Percentiles rank a stretch among this genome's conserved stretches.
Conservation (phyloP, 805 yeast species). For the Hyphopichia homilentoma region DNA sequence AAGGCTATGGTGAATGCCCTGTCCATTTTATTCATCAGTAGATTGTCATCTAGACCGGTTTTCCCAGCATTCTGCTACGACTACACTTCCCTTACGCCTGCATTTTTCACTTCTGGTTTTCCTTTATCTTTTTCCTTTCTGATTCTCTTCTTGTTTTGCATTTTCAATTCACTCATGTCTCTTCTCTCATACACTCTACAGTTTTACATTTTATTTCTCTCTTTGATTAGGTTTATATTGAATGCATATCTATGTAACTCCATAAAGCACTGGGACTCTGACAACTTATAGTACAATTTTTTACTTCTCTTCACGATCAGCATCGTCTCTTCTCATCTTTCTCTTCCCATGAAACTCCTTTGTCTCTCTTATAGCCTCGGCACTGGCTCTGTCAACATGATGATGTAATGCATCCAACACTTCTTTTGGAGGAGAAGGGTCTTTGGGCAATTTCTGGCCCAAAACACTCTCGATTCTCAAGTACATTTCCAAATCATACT, state of each 20-base stretch:
- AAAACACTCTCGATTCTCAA: conserved; percentile 86
- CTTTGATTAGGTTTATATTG: too few species aligned
- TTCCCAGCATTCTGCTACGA: neutral
- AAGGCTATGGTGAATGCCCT: conserved; percentile 85
- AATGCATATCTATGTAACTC: neutral
- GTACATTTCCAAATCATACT: conserved; percentile 87
- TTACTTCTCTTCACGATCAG: conserved; percentile 30
- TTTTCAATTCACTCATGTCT: conserved; percentile 1
- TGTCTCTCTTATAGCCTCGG: conserved; percentile 81
- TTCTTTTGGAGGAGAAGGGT: conserved; percentile 70
- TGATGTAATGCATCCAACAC: conserved; percentile 75
- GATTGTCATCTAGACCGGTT: neutral
- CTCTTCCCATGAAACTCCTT: conserved; percentile 54
- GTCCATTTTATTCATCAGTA: conserved; percentile 53
- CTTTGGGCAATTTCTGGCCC: conserved; percentile 75
- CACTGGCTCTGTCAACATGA: conserved; percentile 86
- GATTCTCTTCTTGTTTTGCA: neutral
- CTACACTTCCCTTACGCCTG: neutral
- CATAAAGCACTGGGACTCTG: neutral
- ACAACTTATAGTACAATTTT: neutral
- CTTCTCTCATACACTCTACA: neutral
- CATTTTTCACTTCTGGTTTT: conserved; percentile 1
- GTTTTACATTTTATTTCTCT: neutral
- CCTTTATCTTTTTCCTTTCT: neutral
- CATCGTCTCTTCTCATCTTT: conserved; percentile 33